Base-by-base conservation (phyloP, 2,329 filamentous ascomycete genomes). In the Lecanicillium sp. region DNA sequence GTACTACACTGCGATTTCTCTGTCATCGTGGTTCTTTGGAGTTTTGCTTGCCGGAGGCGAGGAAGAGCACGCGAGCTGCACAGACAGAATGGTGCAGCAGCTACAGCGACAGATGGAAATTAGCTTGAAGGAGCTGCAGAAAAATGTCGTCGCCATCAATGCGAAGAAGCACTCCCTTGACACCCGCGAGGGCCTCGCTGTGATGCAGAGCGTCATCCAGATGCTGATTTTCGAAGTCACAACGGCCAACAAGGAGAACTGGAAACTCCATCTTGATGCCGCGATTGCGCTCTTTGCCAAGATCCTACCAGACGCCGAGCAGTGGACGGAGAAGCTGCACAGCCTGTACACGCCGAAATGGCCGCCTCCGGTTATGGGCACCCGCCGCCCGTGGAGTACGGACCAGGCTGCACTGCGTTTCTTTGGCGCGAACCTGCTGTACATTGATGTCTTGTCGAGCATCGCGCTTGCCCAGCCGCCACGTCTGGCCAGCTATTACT, bases 11-110 rank as follows among this genome's bases (percentile, higher is more conserved):
- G 71, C 73, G 39, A 65, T 82, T 15, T 75, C 76, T 21, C 67
- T 83, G 19, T 73, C 74, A 1, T 72, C 75, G 1, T 81, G 79
- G 61, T 81, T 80, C 60, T 75, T 78, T 56, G 70, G 70, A 52
- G 64, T 76, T 27, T 60, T 72, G 27, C 61, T 73, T 48, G 62
- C 63, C 49, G 62, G 57, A 45, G 58, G 57, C 11, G 59, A 59
- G 14, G 58, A 58, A 47, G 58, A 59, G 24, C 60, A 67, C 52
- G 62, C 62, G 51, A 62, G 57, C 14, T 70, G 63, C 55, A 65
- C 63, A 5, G 52, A 55, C 35, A 56, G 59, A 14, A 65, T 68
- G 56, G 66, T 64, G 50, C 53, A 62, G 26, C 64, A 69, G 50
- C 60, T 75, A 4, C 68, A 73, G 51, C 60, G 52, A 5, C 72